Conservation (phyloP, 2,329 filamentous ascomycete species). For the Fusarium paranaense region DNA sequence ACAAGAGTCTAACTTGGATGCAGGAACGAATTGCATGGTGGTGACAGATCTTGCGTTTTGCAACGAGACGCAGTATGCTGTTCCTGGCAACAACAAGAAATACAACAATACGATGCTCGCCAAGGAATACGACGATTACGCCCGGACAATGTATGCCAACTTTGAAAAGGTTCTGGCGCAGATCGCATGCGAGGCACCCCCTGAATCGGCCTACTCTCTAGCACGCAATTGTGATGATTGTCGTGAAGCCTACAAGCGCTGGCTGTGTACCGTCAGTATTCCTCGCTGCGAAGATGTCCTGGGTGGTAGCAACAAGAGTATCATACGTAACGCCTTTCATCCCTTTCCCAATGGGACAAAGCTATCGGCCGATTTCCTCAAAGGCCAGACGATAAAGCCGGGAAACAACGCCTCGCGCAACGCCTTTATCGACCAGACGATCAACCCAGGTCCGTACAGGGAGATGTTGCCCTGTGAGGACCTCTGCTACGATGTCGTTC, state of each 20-base stretch:
- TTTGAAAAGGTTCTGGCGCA: conserved; percentile 88
- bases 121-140: conserved; percentile 82
- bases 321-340: conserved; percentile 76
- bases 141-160: conserved; percentile 75
- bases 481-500: conserved; percentile 86
- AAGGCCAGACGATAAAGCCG: conserved; percentile 35
- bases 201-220: conserved; percentile 83
- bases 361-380: conserved; percentile 54
- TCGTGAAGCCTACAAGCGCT: conserved; percentile 84
- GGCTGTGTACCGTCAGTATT: conserved; percentile 94
- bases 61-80: conserved; percentile 87
- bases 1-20: conserved; percentile 11
- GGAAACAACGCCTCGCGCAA: conserved; percentile 70
- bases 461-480: conserved; percentile 91
- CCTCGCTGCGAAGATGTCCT: conserved; percentile 91
- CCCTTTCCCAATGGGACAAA: conserved; percentile 76
- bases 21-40: conserved; percentile 85
- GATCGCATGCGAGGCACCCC: conserved; percentile 82
- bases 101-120: conserved; percentile 73
- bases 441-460: conserved; percentile 90
- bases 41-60: conserved; percentile 92
- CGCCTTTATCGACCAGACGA: conserved; percentile 74
- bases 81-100: conserved; percentile 79
- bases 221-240: conserved; percentile 82
- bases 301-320: conserved; percentile 57